These are phyloP conservation scores for Crithidia fasciculata DNA, from an alignment of 208 protist species.

Conservation along the genomic window DNA sequence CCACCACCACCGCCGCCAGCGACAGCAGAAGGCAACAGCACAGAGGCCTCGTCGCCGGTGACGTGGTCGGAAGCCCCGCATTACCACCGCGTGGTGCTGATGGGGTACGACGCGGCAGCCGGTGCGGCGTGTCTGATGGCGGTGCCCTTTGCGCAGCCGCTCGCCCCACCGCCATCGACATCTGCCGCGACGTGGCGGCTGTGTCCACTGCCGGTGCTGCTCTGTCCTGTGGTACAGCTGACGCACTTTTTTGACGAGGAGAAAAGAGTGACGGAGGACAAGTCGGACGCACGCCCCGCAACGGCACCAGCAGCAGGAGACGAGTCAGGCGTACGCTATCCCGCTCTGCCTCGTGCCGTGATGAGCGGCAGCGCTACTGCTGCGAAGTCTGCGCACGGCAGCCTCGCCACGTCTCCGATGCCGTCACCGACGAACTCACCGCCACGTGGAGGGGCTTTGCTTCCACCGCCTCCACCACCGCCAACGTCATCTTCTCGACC, in stretches of 20 bases:
- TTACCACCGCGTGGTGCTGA: constrained; percentile 37
- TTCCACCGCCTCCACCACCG: neutral
- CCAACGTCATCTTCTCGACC: neutral
- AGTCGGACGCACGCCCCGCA: neutral
- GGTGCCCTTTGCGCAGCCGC: constrained; percentile 21
- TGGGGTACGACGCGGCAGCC: constrained; percentile 43
- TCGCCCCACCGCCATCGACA: constrained; percentile 1
- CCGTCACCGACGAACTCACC: neutral
- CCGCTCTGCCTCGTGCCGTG: neutral
- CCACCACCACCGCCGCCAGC: constrained; percentile 9
- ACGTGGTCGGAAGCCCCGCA: constrained; percentile 21
- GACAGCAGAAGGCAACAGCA: neutral
- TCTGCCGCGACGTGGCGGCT: constrained; percentile 15
- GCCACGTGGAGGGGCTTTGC: neutral
- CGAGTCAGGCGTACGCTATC: neutral
- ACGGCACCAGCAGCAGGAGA: neutral
- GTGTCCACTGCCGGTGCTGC: constrained; percentile 24
- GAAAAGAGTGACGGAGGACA: neutral
- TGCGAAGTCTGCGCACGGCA: neutral
- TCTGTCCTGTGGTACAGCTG: constrained; percentile 11
- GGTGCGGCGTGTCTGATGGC: constrained; percentile 39
- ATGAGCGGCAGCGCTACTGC: neutral
- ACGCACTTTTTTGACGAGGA: neutral
- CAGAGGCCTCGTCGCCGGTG: neutral
- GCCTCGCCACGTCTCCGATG: constrained; percentile 2